A percentile compares a stretch with the other conserved stretches of the same genome.
These are phyloP conservation scores for Leishmania guyanensis DNA, from an alignment of 208 protist genomes.

Conservation along the genomic window DNA sequence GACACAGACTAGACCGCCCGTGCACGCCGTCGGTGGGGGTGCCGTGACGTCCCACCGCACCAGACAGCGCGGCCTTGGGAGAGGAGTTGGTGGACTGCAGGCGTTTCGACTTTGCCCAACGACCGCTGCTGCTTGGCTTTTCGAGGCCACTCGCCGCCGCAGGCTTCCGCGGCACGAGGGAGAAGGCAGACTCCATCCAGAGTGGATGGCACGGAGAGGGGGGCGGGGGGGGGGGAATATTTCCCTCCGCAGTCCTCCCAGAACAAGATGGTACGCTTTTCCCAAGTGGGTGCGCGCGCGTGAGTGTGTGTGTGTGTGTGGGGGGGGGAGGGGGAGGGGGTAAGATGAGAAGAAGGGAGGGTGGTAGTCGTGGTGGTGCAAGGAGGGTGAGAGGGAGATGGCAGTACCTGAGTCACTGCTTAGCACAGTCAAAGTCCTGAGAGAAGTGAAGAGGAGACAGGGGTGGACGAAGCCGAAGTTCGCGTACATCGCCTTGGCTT, in stretches of 20 bases:
- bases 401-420: not conserved
- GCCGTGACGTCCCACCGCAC: not conserved
- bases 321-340: not conserved
- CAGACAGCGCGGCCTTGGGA: slow-evolving; percentile 4
- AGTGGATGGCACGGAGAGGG: not conserved
- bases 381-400: not conserved
- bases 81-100: not conserved
- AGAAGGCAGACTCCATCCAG: not conserved
- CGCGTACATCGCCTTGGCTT: not conserved
- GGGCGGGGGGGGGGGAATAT: not conserved
- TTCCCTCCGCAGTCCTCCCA: not conserved
- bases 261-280: not conserved
- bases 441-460: not conserved
- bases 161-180: slow-evolving; percentile 7
- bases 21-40: not conserved
- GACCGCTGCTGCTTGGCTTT: not conserved
- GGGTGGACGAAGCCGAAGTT: not conserved
- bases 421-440: not conserved
- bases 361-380: not conserved
- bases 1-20: not conserved
- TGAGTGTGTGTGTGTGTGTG: not conserved
- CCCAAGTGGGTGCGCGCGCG: not conserved
- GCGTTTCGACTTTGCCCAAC: not conserved
- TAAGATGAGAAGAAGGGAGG: not conserved
- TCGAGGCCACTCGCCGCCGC: not conserved